A percentile compares a stretch with the other conserved stretches of the same genome.
phyloP scores from a whole-genome alignment of 208 protist species.

The Blechomonas ayalai region DNA sequence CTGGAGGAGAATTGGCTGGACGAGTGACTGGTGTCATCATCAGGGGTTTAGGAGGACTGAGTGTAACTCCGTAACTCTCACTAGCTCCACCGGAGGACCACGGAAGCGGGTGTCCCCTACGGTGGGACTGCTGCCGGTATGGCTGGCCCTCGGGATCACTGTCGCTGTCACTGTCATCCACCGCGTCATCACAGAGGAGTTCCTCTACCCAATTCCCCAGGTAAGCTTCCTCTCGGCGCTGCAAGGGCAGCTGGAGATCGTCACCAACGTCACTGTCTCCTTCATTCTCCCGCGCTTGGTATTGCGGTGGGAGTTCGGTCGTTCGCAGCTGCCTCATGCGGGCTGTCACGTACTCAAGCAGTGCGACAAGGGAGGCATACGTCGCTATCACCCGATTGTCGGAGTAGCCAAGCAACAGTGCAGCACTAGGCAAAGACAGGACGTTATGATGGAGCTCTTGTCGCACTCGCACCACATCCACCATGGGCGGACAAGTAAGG shows the following conservation, averaged over 20 bases:
- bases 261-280: no score
- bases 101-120: no score
- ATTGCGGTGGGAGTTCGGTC: neutral
- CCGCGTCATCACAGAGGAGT: constrained; percentile 12
- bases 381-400: constrained; percentile 60
- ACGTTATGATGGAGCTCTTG: constrained; percentile 52
- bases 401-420: constrained; percentile 51
- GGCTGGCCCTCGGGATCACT: constrained; percentile 4
- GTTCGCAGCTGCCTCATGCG: constrained; percentile 3
- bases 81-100: no score
- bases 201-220: constrained; percentile 36
- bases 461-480: constrained; percentile 34
- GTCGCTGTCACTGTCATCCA: constrained; percentile 12
- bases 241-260: neutral
- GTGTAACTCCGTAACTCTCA: no score
- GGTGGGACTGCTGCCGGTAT: no score
- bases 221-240: neutral
- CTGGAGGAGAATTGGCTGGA: no score
- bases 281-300: neutral
- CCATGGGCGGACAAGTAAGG: constrained; percentile 20
- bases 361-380: constrained; percentile 59
- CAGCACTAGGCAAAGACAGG: constrained; percentile 32
- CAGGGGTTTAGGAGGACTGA: no score
- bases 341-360: constrained; percentile 53
- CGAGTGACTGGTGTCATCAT: no score